Conservation (phyloP, 306 rosid genomes). For the Medicago arabica region DNA sequence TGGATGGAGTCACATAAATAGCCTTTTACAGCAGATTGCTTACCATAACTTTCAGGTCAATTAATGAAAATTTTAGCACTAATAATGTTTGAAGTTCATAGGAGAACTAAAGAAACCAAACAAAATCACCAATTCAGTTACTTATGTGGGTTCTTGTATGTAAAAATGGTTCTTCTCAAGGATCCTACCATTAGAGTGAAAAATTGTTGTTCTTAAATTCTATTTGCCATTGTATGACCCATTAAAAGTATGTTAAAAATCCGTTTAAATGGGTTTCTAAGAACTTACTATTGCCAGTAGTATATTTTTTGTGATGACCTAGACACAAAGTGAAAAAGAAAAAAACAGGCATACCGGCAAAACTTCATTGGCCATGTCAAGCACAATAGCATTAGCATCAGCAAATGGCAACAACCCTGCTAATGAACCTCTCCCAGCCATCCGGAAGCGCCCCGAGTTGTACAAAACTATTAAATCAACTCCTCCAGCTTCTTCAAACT, state of each 20-base stretch:
- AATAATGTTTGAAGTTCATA: not conserved
- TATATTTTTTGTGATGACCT: not conserved
- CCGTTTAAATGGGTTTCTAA: not conserved
- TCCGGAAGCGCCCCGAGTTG: conserved; percentile 95
- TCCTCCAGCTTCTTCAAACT: conserved; percentile 97
- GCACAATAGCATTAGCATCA: conserved; percentile 92
- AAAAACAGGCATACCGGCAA: conserved; percentile 68
- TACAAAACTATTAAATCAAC: conserved; percentile 86
- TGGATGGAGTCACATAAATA: not conserved
- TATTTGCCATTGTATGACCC: conserved; percentile 12
- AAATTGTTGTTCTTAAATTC: not conserved
- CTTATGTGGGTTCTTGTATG: not conserved
- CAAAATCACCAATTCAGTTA: not conserved
- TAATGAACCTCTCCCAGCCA: conserved; percentile 96
- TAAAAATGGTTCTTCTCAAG: conserved; percentile 1
- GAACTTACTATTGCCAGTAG: not conserved
- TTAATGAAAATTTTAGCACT: not conserved
- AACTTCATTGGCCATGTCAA: conserved; percentile 95
- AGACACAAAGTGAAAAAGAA: not conserved
- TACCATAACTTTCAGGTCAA: not conserved
- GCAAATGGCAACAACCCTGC: conserved; percentile 94
- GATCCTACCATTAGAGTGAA: not conserved
- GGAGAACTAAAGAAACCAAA: conserved; percentile 8
- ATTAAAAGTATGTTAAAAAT: conserved; percentile 6
- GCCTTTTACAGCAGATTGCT: conserved; percentile 1